Conservation (phyloP, 352 stramenopile genomes). For the Globisporangium uncinulatum region DNA sequence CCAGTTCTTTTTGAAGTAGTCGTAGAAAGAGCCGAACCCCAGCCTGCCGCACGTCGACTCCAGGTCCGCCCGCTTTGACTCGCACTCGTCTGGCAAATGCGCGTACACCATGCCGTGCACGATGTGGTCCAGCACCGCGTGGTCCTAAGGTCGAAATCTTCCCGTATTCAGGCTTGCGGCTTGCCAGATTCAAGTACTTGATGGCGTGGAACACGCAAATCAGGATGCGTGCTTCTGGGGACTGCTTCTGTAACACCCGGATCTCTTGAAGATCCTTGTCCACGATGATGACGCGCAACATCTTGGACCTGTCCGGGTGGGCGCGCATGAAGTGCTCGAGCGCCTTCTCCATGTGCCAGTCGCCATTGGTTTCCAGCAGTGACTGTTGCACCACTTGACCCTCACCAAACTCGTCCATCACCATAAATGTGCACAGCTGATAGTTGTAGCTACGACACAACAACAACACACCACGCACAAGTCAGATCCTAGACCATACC, state of each 20-base stretch:
- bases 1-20: no score
- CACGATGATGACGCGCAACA: constrained; percentile 19
- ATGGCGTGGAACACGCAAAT: constrained; percentile 25
- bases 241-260: constrained; percentile 9
- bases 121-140: constrained; percentile 1
- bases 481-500: constrained; percentile 1
- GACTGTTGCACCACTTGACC: constrained; percentile 13
- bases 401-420: constrained; percentile 15
- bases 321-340: constrained; percentile 12
- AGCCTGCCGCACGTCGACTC: no score
- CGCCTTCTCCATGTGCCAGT: constrained; percentile 20
- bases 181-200: constrained; percentile 16
- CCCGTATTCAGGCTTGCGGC: constrained; percentile 12
- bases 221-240: constrained; percentile 11
- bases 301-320: constrained; percentile 4
- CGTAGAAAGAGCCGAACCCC: no score
- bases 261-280: constrained; percentile 29
- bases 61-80: no score
- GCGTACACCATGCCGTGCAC: constrained; percentile 8
- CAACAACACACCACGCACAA: not conserved
- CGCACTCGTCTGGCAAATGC: no score
- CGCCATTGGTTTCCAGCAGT: constrained; percentile 13
- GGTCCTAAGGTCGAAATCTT: constrained; percentile 10
- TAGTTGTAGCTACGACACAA: constrained; percentile 16
- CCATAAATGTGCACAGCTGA: constrained; percentile 18